A percentile compares a stretch with the other conserved stretches of the same genome.
These are phyloP conservation scores for Caloboletus firmus DNA, from an alignment of 1,284 basidiomycete species.

Conservation along the genomic window DNA sequence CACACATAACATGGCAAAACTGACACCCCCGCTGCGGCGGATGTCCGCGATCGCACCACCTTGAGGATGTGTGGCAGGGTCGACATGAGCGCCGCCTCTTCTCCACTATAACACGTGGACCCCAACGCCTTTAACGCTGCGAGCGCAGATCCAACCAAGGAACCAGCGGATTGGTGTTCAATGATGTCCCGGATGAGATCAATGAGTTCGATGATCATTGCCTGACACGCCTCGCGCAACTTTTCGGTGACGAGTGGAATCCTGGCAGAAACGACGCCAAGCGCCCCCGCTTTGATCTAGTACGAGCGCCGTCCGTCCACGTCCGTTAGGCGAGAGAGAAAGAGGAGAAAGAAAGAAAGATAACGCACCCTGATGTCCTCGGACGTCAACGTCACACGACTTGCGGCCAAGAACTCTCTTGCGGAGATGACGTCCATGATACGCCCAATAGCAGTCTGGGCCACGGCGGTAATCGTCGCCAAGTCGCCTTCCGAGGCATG, in stretches of 20 bases:
- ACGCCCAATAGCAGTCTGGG: slow-evolving; percentile 49
- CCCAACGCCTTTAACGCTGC: slow-evolving; percentile 60
- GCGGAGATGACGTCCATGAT: slow-evolving; percentile 66
- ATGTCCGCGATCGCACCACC: slow-evolving; percentile 42
- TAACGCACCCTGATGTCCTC: slow-evolving; percentile 46
- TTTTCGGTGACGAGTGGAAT: slow-evolving; percentile 60
- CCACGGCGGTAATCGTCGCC: slow-evolving; percentile 46
- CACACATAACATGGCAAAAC: slow-evolving; percentile 66
- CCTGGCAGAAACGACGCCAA: slow-evolving; percentile 66
- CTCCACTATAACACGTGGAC: slow-evolving; percentile 56
- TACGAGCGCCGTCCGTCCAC: not conserved
- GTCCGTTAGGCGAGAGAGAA: not conserved
- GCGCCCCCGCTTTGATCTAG: slow-evolving; percentile 62
- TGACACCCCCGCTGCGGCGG: slow-evolving; percentile 46
- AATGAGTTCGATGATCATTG: slow-evolving; percentile 53
- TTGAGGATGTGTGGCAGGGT: slow-evolving; percentile 59
- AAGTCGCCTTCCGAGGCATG: slow-evolving; percentile 24
- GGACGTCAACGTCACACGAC: slow-evolving; percentile 53
- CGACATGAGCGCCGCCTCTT: slow-evolving; percentile 63
- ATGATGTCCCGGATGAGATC: slow-evolving; percentile 51
- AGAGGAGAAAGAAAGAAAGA: not conserved
- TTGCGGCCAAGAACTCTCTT: slow-evolving; percentile 56
- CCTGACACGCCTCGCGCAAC: slow-evolving; percentile 53
- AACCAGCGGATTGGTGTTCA: slow-evolving; percentile 39
- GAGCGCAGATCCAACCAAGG: slow-evolving; percentile 50